Base-by-base conservation (phyloP, 192 early-diverging fungal genomes). In the Gryganskiella cystojenkinii region DNA sequence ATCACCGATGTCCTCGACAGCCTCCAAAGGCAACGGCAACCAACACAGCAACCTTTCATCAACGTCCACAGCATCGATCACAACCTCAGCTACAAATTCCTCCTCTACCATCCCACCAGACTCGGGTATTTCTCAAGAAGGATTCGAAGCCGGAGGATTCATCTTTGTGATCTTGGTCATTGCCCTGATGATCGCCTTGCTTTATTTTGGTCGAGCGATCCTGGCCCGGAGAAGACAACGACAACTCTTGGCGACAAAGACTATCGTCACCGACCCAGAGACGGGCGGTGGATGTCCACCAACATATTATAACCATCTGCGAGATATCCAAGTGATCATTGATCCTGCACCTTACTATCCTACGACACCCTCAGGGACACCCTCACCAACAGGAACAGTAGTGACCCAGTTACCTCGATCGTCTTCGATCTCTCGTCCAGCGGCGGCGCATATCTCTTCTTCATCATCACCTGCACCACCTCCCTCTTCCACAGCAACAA, bases 121-220 rank as follows among this genome's bases (percentile, higher is more conserved):
- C 49, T 8, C 49, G 7, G 11, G 15, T 1, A 50, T n/a, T 45
- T 35, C 35, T 15, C 0, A 13, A 10, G 25, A 28, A 6, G 58
- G 58, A 8, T 60, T 71, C 6, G 60, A 71, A 22, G 6, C 60
- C 20, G 58, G 55, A 31, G 45, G 66, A 45, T 67, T 62, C 46
- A 58, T 76, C 64, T 67, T 62, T 42, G 53, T 60, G 3, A 34
- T 67, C 34, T 47, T 69, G 13, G 0, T 58, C 17, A 42, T 58
- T 0, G 61, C 52, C 61, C 10, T 69, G 15, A 4, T 69, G 13
- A 19, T 53, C 3, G 74, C 55, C 28, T 3, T 69, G 4, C 11
- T 69, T 13, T 78, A 68, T 35, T 64, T 78, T 78, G 61, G 35
- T 3, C 31, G 61, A 15, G 43, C 34, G 19, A 27, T 56, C 42